Conservation (phyloP, 225 moss, liverwort and hornwort species). For the Straminergon stramineum region DNA sequence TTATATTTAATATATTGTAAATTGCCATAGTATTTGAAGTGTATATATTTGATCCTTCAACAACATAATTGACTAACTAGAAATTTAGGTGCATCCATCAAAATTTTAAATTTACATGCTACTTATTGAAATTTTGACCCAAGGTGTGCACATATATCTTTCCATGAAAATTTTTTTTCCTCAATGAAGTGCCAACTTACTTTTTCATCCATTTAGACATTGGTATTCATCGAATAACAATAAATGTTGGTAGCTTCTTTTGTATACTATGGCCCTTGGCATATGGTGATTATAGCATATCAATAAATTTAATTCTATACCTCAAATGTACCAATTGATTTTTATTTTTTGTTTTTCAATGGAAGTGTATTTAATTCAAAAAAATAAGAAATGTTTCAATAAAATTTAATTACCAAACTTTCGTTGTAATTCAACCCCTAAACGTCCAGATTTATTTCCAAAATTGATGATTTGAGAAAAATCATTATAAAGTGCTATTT, state of each 20-base stretch:
- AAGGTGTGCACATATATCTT: not conserved
- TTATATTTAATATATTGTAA: not conserved
- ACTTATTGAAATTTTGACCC: not conserved
- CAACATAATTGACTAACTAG: not conserved
- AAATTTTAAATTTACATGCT: not conserved
- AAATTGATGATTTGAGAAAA: too few relatives aligned
- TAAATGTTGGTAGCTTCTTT: not conserved
- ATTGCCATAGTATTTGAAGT: too few relatives aligned
- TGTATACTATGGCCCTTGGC: not conserved
- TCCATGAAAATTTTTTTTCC: not conserved
- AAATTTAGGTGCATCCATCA: rapidly evolving
- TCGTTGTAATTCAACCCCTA: not conserved
- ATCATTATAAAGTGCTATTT: too few relatives aligned
- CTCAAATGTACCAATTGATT: not conserved
- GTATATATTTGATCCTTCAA: rapidly evolving
- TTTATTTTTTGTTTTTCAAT: too few relatives aligned
- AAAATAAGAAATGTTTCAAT: not conserved
- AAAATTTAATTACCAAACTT: not conserved
- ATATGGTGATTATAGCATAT: not conserved
- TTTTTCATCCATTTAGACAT: not conserved
- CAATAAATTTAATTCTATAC: not conserved
- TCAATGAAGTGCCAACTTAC: rapidly evolving
- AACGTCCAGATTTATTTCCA: too few relatives aligned
- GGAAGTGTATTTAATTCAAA: too few relatives aligned
- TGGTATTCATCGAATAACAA: not conserved